These are phyloP conservation scores for Leptographium procerum DNA, from an alignment of 2,329 filamentous ascomycete species.

Conservation along the genomic window DNA sequence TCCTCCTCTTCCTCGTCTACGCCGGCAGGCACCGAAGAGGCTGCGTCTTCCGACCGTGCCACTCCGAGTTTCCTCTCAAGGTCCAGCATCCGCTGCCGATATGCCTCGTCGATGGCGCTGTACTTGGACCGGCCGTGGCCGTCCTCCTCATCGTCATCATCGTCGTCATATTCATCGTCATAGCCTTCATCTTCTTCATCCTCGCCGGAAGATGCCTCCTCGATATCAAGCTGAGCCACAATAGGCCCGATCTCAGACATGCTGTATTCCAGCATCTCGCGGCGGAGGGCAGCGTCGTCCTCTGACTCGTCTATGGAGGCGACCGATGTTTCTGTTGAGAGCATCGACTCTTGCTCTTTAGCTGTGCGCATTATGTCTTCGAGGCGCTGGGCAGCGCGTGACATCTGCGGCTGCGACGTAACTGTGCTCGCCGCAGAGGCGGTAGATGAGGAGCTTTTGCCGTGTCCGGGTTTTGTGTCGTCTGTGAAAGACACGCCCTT, in stretches of 20 bases:
- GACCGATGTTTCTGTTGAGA: conserved; percentile 36
- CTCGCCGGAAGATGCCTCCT: conserved; percentile 52
- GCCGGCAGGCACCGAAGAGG: not conserved
- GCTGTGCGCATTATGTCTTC: conserved; percentile 47
- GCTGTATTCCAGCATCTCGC: conserved; percentile 85
- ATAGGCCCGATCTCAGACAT: conserved; percentile 82
- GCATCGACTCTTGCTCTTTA: conserved; percentile 39
- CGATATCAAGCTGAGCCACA: conserved; percentile 81
- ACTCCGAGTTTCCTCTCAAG: conserved; percentile 66
- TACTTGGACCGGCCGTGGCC: conserved; percentile 62
- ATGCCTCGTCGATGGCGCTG: conserved; percentile 58
- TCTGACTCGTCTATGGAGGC: conserved; percentile 63
- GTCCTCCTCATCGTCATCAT: conserved; percentile 52
- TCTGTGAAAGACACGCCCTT: conserved; percentile 55
- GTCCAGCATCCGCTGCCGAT: conserved; percentile 72
- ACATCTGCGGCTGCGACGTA: conserved; percentile 7
- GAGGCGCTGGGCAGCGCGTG: conserved; percentile 33
- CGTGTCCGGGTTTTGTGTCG: conserved; percentile 40
- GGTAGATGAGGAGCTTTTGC: conserved; percentile 12
- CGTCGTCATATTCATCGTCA: conserved; percentile 27
- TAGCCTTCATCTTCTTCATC: conserved; percentile 33
- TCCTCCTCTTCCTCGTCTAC: not conserved
- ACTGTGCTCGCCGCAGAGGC: too few relatives aligned
- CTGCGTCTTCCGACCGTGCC: conserved; percentile 24
- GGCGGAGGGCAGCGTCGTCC: conserved; percentile 69